These are phyloP conservation scores for Porpolomopsis calyptriformis DNA, from an alignment of 768 basidiomycete genomes.

Conservation along the genomic window DNA sequence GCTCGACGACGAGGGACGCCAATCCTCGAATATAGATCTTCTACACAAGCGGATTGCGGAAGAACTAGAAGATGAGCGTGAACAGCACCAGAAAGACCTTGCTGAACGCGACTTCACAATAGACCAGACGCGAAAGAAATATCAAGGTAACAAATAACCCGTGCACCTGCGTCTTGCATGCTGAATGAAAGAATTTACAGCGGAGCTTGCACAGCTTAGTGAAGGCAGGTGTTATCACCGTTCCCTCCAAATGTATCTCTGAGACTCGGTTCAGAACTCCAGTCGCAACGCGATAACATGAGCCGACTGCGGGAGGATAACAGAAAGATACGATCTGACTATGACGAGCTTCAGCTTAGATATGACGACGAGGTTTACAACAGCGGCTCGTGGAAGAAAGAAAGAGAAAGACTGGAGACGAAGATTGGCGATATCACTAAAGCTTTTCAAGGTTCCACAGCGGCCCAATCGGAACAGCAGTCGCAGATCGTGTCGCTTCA, in stretches of 20 bases:
- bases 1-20: constrained; percentile 58
- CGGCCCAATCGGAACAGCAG: constrained; percentile 72
- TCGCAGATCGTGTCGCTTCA: constrained; percentile 75
- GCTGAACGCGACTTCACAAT: constrained; percentile 66
- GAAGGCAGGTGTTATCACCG: constrained; percentile 42
- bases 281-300: constrained; percentile 66
- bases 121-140: constrained; percentile 78
- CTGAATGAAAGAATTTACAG: constrained; percentile 24
- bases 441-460: constrained; percentile 63
- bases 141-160: constrained; percentile 46
- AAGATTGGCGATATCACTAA: constrained; percentile 68
- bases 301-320: constrained; percentile 73
- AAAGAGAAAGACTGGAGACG: constrained; percentile 77
- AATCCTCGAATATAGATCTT: constrained; percentile 52
- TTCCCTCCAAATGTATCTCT: constrained; percentile 3
- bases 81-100: constrained; percentile 72
- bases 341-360: constrained; percentile 62
- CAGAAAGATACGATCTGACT: constrained; percentile 64
- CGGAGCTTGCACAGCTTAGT: constrained; percentile 67
- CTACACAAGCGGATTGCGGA: constrained; percentile 61
- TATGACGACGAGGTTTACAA: constrained; percentile 73
- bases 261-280: constrained; percentile 41
- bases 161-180: background rate
- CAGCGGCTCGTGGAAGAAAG: constrained; percentile 75
- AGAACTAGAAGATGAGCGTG: constrained; percentile 69